Evolutionary conservation across 495 filamentous ascomycete genomes (phyloP), one percentile per base, ranked within the genome.

Genomic region (Hyaloscypha bicolor): DNA sequence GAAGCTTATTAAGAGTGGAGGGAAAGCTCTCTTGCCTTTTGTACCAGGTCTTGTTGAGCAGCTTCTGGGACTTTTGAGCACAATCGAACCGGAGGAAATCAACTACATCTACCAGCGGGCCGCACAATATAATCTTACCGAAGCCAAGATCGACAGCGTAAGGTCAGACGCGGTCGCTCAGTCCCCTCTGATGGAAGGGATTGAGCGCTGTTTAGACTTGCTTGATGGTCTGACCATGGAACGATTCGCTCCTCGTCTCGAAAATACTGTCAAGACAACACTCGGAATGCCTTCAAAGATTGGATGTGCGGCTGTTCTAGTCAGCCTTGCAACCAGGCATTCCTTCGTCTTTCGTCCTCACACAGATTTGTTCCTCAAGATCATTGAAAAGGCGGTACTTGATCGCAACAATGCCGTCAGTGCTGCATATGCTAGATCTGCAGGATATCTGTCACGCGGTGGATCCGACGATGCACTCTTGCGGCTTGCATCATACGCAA

Each of bases 101-200:
- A 97, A 98, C 71, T 97, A 97, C 73, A 80, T 96, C 63, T 93
- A 96, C 78, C 86, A 97, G 68, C 93, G 95, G 70, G 91, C 92
- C 0, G 87, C 89, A 42, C 93, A 94, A 65, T 96, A 97, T 70
- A 90, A 92, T 62, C 80, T 93, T 22, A 93, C 89, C 0, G 84
- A 86, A n/a, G 90, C 96, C 63, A 84, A 87, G 70, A 93, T 99
- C 65, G 95, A 99, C 78, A 92, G 91, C 72, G 85, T 90, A 75
- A 86, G 95, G 60, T 84, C 93, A 39, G 86, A 82, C n/a, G 88
- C 85, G 72, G 91, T 96, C 22, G 90, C 92, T 32, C 85, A 84
- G 12, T 95, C 91, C n/a, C 94, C 95, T 1, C 88, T 98, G 75
- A 93, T 92, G 80, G 95, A 97, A 77, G 93, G 93, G 25, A 92